A percentile compares a stretch with the other conserved stretches of the same genome.
Evolutionary conservation across 495 filamentous ascomycete species (phyloP).

Genomic region (Mytilinidion resinicola): DNA sequence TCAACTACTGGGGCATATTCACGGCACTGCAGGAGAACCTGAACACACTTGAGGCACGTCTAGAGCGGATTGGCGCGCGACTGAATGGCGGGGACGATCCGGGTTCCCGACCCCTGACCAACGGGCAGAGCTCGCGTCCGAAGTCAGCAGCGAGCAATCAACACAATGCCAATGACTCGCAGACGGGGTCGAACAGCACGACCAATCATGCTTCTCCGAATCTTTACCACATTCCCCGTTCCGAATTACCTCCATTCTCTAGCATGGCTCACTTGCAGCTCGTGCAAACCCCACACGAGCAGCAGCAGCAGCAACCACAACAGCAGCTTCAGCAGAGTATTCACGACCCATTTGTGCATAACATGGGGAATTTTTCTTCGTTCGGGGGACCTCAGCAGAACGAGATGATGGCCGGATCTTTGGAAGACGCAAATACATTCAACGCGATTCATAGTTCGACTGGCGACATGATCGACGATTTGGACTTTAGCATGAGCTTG

Average conservation of each 20-base stretch:
- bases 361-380: not conserved
- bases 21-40: slow-evolving; percentile 5
- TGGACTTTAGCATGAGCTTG: not conserved
- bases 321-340: not conserved
- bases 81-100: too few species aligned
- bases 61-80: not conserved
- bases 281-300: too few species aligned
- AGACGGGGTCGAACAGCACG: not conserved
- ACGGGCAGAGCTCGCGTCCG: not conserved
- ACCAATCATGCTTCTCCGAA: not conserved
- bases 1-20: slow-evolving; percentile 3
- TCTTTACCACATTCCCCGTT: not conserved
- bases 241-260: not conserved
- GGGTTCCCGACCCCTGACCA: too few species aligned
- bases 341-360: not conserved
- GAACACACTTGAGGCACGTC: not conserved
- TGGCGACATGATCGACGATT: not conserved
- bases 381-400: not conserved
- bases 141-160: not conserved
- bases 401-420: not conserved
- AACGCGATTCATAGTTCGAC: not conserved
- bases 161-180: not conserved
- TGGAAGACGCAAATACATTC: not conserved
- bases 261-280: too few species aligned
- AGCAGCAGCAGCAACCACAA: not conserved